Percentiles rank a stretch among this genome's conserved stretches.
phyloP scores from a whole-genome alignment of 2,329 filamentous ascomycete species.

The Gaeumannomyces sp. region DNA sequence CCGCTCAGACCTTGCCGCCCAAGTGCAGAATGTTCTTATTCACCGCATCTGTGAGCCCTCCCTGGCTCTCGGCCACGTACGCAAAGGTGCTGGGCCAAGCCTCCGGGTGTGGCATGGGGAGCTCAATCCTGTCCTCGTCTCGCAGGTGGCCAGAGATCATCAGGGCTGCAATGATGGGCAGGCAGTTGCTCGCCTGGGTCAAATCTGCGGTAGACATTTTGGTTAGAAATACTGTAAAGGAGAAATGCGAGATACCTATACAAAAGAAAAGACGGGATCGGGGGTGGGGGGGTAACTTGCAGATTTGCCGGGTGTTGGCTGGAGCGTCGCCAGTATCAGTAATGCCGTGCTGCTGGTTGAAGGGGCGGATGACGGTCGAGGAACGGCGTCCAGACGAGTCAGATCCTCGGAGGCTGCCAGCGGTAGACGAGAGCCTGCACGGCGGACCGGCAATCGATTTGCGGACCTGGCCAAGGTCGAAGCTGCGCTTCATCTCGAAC shows the following conservation, averaged over 20 bases:
- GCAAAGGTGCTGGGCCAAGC: conserved; percentile 50
- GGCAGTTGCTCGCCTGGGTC: conserved; percentile 38
- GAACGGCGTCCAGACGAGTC: too few species aligned
- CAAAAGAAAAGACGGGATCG: background rate
- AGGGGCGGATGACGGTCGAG: conserved; percentile 1
- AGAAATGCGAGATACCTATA: background rate
- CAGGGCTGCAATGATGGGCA: conserved; percentile 49
- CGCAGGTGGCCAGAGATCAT: conserved; percentile 47
- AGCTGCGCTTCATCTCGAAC: conserved; percentile 42
- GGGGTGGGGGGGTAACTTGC: background rate
- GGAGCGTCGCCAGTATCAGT: background rate
- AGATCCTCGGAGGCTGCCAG: background rate
- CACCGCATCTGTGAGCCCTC: conserved; percentile 38
- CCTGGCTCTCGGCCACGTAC: conserved; percentile 43
- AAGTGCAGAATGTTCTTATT: conserved; percentile 49
- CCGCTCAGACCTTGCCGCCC: conserved; percentile 34
- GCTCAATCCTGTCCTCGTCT: conserved; percentile 47
- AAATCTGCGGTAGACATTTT: conserved; percentile 30
- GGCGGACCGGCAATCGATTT: conserved; percentile 35
- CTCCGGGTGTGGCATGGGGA: conserved; percentile 51
- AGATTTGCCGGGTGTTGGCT: conserved; percentile 2
- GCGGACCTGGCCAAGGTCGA: conserved; percentile 42
- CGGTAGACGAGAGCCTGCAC: conserved; percentile 12
- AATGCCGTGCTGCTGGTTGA: background rate
- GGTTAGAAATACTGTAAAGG: background rate